Conservation (phyloP, 805 yeast species). For the Saturnispora halmiae region DNA sequence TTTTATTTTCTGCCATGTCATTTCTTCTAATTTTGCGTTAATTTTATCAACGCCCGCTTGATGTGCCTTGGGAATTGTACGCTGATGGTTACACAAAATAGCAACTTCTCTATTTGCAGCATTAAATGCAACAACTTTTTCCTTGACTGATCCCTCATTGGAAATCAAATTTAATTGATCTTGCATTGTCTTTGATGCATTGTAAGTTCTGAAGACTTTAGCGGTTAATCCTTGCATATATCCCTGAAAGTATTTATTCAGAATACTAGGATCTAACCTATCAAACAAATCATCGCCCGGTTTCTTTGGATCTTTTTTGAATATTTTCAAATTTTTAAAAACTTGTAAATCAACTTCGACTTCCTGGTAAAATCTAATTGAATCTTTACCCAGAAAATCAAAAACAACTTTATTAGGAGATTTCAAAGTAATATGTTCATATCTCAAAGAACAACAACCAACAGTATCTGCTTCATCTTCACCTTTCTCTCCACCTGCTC, state of each 20-base stretch:
- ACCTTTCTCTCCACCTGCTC: slow-evolving; percentile 97
- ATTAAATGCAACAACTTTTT: slow-evolving; percentile 77
- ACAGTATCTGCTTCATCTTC: slow-evolving; percentile 98
- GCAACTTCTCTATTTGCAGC: slow-evolving; percentile 97
- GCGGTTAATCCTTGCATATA: slow-evolving; percentile 94
- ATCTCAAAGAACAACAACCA: slow-evolving; percentile 91
- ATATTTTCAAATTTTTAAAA: slow-evolving; percentile 76
- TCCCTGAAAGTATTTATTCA: slow-evolving; percentile 79
- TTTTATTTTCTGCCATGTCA: slow-evolving; percentile 77
- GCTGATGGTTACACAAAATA: slow-evolving; percentile 92
- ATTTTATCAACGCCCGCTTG: slow-evolving; percentile 74
- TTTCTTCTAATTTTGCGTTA: slow-evolving; percentile 65
- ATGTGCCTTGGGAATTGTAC: slow-evolving; percentile 81
- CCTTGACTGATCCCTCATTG: slow-evolving; percentile 82
- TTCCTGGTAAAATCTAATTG: slow-evolving; percentile 84
- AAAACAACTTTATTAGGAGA: slow-evolving; percentile 83
- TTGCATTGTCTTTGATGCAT: slow-evolving; percentile 95
- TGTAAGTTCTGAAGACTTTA: slow-evolving; percentile 93
- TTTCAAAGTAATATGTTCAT: slow-evolving; percentile 74
- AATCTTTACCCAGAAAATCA: slow-evolving; percentile 93
- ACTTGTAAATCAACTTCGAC: slow-evolving; percentile 90
- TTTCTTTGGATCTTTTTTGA: slow-evolving; percentile 80
- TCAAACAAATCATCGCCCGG: slow-evolving; percentile 93
- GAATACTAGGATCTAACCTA: slow-evolving; percentile 70
- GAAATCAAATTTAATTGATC: slow-evolving; percentile 79